Evolutionary conservation across 2,329 filamentous ascomycete species (phyloP).

Genomic region (Myriosclerotinia duriaeana): DNA sequence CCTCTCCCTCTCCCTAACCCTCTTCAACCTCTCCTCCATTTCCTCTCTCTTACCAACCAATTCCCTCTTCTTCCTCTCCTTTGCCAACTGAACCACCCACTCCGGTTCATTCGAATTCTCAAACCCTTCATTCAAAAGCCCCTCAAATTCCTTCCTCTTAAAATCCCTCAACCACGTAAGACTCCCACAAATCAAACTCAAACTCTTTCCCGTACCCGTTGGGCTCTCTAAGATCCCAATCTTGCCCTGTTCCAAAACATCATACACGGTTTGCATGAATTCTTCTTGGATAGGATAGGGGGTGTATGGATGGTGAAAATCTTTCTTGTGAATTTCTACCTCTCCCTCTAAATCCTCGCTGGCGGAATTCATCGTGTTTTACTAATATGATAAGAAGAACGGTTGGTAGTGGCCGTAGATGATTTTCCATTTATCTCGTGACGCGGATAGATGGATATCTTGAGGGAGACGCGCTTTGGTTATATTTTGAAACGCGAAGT

Average conservation of each 20-base stretch:
- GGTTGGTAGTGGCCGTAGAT: not conserved
- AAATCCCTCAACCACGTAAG: constrained; percentile 71
- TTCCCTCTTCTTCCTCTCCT: constrained; percentile 54
- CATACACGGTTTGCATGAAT: constrained; percentile 69
- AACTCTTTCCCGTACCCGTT: constrained; percentile 69
- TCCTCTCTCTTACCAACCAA: constrained; percentile 57
- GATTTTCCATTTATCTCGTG: not conserved
- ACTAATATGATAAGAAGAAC: too few relatives aligned
- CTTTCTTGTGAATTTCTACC: constrained; percentile 23
- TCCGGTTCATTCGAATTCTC: constrained; percentile 59
- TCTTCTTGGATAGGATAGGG: constrained; percentile 70
- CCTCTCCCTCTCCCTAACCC: constrained; percentile 57
- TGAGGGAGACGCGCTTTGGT: constrained; percentile 14
- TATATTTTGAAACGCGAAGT: constrained; percentile 14
- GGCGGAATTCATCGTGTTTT: not conserved
- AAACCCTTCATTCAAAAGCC: constrained; percentile 8
- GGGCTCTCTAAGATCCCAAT: constrained; percentile 73
- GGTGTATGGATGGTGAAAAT: constrained; percentile 69
- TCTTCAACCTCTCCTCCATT: constrained; percentile 58
- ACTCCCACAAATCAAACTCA: constrained; percentile 70
- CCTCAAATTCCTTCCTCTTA: constrained; percentile 45
- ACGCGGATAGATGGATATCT: not conserved
- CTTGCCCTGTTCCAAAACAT: constrained; percentile 64
- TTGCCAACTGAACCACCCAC: constrained; percentile 66
- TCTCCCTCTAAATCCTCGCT: not conserved